phyloP scores from a whole-genome alignment of 257 asterid genomes.

The Nicotiana attenuata region DNA sequence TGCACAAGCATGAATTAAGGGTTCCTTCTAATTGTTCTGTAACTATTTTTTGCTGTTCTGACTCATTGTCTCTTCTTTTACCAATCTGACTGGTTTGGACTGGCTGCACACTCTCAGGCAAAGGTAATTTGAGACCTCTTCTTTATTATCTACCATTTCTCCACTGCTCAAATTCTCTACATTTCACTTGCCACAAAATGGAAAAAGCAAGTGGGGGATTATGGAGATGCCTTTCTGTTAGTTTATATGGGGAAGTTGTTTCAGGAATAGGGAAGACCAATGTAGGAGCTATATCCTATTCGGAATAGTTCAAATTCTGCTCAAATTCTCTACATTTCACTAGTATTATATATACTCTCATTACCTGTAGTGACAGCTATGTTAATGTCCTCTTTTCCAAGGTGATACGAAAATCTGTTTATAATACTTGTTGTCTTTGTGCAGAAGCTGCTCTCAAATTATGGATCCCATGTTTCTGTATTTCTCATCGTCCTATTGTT shows the following conservation, averaged over 20 bases:
- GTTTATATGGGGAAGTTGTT: neutral
- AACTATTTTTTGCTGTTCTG: constrained; percentile 14
- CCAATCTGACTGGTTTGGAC: constrained; percentile 18
- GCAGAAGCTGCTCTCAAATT: constrained; percentile 47
- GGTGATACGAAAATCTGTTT: neutral
- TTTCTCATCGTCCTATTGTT: constrained; percentile 31
- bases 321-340: no score
- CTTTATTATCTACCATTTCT: neutral
- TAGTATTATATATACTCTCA: neutral
- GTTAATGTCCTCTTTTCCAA: neutral
- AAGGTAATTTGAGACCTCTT: constrained; percentile 34
- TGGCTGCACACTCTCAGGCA: constrained; percentile 34
- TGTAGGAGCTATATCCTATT: neutral
- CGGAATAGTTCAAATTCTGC: neutral
- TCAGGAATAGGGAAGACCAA: neutral
- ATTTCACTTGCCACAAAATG: neutral
- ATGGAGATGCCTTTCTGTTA: neutral
- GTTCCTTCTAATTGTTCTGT: neutral
- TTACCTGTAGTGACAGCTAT: neutral
- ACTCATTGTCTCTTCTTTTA: constrained; percentile 20
- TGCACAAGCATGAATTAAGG: neutral
- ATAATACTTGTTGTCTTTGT: constrained; percentile 1
- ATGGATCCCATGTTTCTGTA: constrained; percentile 52
- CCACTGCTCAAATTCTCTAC: neutral
- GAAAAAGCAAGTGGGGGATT: neutral